Percentiles rank a stretch among this genome's conserved stretches.
Conservation (phyloP, 495 filamentous ascomycete species). For the Trichoderma orchidacearum region DNA sequence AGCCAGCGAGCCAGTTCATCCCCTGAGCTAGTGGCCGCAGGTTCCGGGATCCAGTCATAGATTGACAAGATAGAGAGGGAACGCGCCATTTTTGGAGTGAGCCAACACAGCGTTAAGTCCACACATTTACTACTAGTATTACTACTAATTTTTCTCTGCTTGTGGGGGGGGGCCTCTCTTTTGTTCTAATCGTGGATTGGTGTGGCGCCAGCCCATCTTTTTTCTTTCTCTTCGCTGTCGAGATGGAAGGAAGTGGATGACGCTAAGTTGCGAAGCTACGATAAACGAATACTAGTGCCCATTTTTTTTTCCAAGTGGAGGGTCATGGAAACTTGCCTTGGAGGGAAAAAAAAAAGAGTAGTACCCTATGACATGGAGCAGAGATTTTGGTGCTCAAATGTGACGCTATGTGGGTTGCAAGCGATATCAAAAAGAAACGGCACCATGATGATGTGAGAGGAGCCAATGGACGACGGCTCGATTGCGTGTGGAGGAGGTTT, state of each 20-base stretch:
- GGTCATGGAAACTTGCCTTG: background rate
- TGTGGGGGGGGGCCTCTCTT: no score
- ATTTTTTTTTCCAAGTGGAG: background rate
- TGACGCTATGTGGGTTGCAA: background rate
- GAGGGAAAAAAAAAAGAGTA: no score
- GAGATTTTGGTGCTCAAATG: no score
- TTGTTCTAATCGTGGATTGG: background rate
- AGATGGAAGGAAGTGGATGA: background rate
- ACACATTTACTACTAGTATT: no score
- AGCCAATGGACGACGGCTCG: background rate
- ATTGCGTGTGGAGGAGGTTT: background rate
- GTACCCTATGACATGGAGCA: no score
- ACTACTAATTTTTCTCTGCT: no score
- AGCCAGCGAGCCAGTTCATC: background rate
- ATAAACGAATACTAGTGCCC: background rate
- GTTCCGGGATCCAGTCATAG: background rate
- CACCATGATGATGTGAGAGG: background rate
- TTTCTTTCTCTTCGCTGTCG: background rate
- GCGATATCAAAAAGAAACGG: background rate
- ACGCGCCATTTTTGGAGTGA: background rate
- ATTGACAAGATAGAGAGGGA: background rate
- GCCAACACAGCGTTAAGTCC: background rate
- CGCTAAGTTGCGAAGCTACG: background rate
- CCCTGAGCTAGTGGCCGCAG: conserved; percentile 1
- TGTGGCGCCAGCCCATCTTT: background rate